Conservation (phyloP, 352 stramenopile species). For the Halophytophthora polymorphica region DNA sequence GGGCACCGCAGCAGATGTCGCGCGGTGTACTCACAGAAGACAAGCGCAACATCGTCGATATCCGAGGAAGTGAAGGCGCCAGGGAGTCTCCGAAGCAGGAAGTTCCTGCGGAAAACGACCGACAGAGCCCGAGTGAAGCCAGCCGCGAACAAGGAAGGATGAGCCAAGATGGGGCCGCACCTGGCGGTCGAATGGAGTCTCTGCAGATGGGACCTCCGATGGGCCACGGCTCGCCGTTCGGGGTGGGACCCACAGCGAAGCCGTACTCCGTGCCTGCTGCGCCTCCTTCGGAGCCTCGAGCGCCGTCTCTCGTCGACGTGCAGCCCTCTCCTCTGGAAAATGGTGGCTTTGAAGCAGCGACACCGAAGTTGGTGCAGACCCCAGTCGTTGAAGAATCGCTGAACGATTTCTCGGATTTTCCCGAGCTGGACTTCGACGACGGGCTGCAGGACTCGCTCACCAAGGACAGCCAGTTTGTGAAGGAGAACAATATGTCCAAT, state of each 20-base stretch:
- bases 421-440: slow-evolving; percentile 70
- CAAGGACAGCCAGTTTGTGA: slow-evolving; percentile 47
- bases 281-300: slow-evolving; percentile 13
- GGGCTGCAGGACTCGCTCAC: slow-evolving; percentile 42
- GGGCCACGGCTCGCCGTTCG: slow-evolving; percentile 8
- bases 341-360: slow-evolving; percentile 1
- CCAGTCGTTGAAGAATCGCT: slow-evolving; percentile 48
- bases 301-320: slow-evolving; percentile 12
- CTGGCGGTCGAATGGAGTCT: neutral
- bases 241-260: slow-evolving; percentile 10
- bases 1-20: no score
- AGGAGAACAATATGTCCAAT: slow-evolving; percentile 55
- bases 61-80: no score
- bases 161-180: neutral
- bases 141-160: neutral
- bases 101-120: neutral
- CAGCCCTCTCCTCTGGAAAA: slow-evolving; percentile 8
- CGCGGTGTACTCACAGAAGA: no score
- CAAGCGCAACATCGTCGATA: no score
- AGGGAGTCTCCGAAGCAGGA: no score
- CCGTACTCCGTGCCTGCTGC: slow-evolving; percentile 1
- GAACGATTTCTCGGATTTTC: slow-evolving; percentile 77
- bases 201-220: slow-evolving; percentile 1
- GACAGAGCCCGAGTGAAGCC: neutral
- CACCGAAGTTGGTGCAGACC: slow-evolving; percentile 18